phyloP scores from a whole-genome alignment of 352 stramenopile species.

The Phytophthora lateralis region DNA sequence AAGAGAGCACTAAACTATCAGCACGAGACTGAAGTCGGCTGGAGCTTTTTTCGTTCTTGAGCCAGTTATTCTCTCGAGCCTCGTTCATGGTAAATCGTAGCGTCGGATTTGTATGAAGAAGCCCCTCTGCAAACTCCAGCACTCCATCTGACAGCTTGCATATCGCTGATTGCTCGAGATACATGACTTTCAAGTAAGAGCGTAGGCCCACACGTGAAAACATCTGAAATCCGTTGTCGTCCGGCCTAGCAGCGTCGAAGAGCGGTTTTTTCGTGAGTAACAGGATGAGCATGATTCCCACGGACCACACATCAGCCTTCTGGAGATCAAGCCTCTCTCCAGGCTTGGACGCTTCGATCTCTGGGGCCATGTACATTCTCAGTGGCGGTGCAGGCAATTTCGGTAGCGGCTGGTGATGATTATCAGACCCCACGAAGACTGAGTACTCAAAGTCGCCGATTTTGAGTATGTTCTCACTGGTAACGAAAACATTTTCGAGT shows the following conservation, averaged over 20 bases:
- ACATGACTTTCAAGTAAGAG: conserved; percentile 64
- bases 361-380: conserved; percentile 57
- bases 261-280: conserved; percentile 62
- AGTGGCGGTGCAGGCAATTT: conserved; percentile 37
- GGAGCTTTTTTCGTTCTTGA: conserved; percentile 29
- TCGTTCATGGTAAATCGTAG: conserved; percentile 73
- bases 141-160: conserved; percentile 62
- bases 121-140: conserved; percentile 80
- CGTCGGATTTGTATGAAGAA: conserved; percentile 85
- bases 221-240: conserved; percentile 65
- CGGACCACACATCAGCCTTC: conserved; percentile 64
- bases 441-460: conserved; percentile 72
- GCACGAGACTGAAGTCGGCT: conserved; percentile 3
- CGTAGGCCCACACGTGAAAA: conserved; percentile 52
- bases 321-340: conserved; percentile 46
- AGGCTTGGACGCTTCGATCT: conserved; percentile 40
- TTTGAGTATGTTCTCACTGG: conserved; percentile 59
- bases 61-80: conserved; percentile 74
- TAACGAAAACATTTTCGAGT: conserved; percentile 82
- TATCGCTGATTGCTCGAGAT: conserved; percentile 64
- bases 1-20: conserved; percentile 17
- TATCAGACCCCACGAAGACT: conserved; percentile 63
- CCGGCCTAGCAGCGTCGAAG: conserved; percentile 46
- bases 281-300: conserved; percentile 64
- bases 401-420: conserved; percentile 31